A percentile compares a stretch with the other conserved stretches of the same genome.
These are phyloP conservation scores for Fusarium metavorans DNA, from an alignment of 2,329 filamentous ascomycete species.

Conservation along the genomic window DNA sequence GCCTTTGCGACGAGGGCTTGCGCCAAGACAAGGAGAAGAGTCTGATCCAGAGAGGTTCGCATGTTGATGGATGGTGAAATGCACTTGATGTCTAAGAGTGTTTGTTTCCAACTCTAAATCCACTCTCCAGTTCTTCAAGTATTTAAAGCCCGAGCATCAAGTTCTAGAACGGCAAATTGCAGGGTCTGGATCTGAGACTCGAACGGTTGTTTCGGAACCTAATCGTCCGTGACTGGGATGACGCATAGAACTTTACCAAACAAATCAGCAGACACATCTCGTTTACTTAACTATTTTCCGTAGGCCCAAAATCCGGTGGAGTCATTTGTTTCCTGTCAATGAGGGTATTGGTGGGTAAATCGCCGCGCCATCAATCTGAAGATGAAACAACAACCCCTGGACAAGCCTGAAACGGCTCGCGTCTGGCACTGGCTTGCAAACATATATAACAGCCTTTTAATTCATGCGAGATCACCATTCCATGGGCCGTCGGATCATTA, in stretches of 20 bases:
- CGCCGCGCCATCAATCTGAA: background rate
- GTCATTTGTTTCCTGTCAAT: background rate
- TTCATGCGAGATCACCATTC: slow-evolving; percentile 29
- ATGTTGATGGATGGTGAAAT: slow-evolving; percentile 9
- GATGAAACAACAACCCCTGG: background rate
- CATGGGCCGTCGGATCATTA: slow-evolving; percentile 14
- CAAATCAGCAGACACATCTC: background rate
- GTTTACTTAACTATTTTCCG: background rate
- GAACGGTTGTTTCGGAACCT: background rate
- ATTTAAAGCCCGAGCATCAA: background rate
- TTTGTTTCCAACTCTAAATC: background rate
- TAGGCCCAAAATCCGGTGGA: background rate
- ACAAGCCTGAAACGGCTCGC: background rate
- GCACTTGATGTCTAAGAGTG: background rate
- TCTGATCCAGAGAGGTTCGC: slow-evolving; percentile 18
- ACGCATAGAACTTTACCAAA: background rate
- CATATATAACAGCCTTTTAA: background rate
- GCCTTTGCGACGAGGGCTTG: slow-evolving; percentile 16
- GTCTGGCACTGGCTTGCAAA: background rate
- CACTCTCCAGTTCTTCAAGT: background rate
- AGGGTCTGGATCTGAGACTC: background rate
- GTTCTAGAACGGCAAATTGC: background rate
- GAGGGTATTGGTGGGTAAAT: slow-evolving; percentile 1
- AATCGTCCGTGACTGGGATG: background rate
- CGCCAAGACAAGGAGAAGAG: slow-evolving; percentile 15